Conservation (phyloP, 2,329 filamentous ascomycete genomes). For the Escovopsis weberi region DNA sequence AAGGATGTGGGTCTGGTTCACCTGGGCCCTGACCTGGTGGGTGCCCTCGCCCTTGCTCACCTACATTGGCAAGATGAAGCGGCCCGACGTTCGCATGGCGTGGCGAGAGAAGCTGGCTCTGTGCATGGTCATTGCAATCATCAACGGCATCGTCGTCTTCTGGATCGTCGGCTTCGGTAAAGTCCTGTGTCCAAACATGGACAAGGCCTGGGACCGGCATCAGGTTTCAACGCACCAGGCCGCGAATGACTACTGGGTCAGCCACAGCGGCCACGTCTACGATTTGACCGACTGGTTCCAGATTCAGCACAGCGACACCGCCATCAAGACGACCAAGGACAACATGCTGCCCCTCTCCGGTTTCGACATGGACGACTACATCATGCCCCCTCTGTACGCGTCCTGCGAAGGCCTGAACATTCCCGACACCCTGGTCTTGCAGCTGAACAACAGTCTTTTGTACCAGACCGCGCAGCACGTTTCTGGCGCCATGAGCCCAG, state of each 20-base stretch:
- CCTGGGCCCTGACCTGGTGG: conserved; percentile 86
- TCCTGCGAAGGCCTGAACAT: conserved; percentile 63
- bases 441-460: conserved; percentile 48
- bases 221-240: conserved; percentile 59
- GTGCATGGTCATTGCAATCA: conserved; percentile 61
- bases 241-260: conserved; percentile 72
- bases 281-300: conserved; percentile 85
- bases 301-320: conserved; percentile 63
- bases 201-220: conserved; percentile 70
- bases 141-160: conserved; percentile 76
- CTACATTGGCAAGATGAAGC: conserved; percentile 86
- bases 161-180: conserved; percentile 81
- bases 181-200: conserved; percentile 75
- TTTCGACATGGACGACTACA: conserved; percentile 69
- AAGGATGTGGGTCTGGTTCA: conserved; percentile 64
- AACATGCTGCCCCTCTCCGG: conserved; percentile 71
- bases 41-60: conserved; percentile 75
- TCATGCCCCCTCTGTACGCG: conserved; percentile 59
- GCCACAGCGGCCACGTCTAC: conserved; percentile 77
- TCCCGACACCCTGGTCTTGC: conserved; percentile 39
- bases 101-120: conserved; percentile 93
- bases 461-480: conserved; percentile 47
- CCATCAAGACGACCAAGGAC: conserved; percentile 41
- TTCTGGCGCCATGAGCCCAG: conserved; percentile 47
- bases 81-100: conserved; percentile 89